Evolutionary conservation across 495 filamentous ascomycete species (phyloP).

Genomic region (Aspergillus mulundensis): DNA sequence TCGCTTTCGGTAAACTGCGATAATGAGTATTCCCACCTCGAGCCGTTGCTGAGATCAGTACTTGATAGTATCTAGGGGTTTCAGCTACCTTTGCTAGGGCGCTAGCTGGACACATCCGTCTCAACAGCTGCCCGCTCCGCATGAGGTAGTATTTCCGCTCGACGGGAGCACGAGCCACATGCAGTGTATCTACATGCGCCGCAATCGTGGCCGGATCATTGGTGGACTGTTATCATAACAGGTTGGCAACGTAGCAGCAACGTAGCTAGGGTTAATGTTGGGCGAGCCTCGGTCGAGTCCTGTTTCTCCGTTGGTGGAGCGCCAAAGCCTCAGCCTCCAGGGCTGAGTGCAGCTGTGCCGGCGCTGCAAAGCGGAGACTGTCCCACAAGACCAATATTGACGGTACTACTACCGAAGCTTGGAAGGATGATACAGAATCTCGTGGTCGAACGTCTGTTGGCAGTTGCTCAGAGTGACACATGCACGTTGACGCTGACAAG

Average conservation of each 20-base stretch:
- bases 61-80: no score
- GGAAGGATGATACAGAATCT: neutral
- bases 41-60: neutral
- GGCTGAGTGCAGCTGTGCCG: neutral
- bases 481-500: neutral
- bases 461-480: neutral
- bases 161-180: no score
- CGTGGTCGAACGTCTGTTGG: neutral
- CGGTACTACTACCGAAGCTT: neutral
- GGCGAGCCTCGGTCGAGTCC: neutral
- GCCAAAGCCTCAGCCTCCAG: neutral
- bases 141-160: neutral
- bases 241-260: neutral
- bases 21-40: neutral
- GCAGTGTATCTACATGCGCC: no score
- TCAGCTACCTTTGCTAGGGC: neutral
- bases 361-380: neutral
- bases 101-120: neutral
- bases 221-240: neutral
- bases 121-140: neutral
- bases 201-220: neutral
- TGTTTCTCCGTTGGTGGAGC: neutral
- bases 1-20: neutral
- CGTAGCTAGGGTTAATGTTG: neutral
- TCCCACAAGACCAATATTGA: neutral